Evolutionary conservation across 768 basidiomycete species (phyloP).

Genomic region (Leucogyrophana mollusca): DNA sequence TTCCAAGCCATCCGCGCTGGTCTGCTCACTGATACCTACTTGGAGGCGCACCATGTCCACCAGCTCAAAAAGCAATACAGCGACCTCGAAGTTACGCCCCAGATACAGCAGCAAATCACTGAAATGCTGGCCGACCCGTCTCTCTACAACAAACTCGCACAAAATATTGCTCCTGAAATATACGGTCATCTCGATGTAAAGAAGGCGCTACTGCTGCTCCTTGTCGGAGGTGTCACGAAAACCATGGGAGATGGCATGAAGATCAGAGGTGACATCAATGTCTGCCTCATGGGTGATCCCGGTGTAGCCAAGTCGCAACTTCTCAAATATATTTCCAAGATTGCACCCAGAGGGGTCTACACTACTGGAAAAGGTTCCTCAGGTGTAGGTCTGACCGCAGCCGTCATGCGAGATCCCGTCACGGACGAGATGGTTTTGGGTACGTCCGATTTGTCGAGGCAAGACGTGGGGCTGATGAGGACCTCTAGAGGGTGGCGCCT

Average conservation of each 20-base stretch:
- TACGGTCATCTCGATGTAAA: slow-evolving; percentile 98
- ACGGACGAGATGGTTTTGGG: slow-evolving; percentile 99
- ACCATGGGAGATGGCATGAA: slow-evolving; percentile 96
- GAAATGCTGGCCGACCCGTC: slow-evolving; percentile 71
- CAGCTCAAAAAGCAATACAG: slow-evolving; percentile 98
- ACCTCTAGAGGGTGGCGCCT: slow-evolving; percentile 93
- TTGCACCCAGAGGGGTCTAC: slow-evolving; percentile 96
- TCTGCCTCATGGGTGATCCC: slow-evolving; percentile 99
- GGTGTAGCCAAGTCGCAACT: slow-evolving; percentile 98
- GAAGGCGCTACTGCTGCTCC: slow-evolving; percentile 86
- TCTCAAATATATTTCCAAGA: slow-evolving; percentile 97
- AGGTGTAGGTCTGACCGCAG: slow-evolving; percentile 97
- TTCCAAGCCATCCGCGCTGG: slow-evolving; percentile 97
- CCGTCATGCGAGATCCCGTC: slow-evolving; percentile 98
- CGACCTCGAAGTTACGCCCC: slow-evolving; percentile 90
- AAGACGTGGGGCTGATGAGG: slow-evolving; percentile 9
- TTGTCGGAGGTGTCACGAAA: slow-evolving; percentile 97
- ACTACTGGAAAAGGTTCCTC: slow-evolving; percentile 99
- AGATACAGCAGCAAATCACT: slow-evolving; percentile 67
- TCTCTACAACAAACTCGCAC: slow-evolving; percentile 86
- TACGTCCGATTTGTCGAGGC: slow-evolving; percentile 46
- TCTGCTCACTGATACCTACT: slow-evolving; percentile 93
- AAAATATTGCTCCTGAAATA: slow-evolving; percentile 97
- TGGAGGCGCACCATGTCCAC: slow-evolving; percentile 86
- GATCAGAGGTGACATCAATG: slow-evolving; percentile 95